Evolutionary conservation across 192 early-diverging fungal species (phyloP).

Genomic region (Geosiphon pyriformis): DNA sequence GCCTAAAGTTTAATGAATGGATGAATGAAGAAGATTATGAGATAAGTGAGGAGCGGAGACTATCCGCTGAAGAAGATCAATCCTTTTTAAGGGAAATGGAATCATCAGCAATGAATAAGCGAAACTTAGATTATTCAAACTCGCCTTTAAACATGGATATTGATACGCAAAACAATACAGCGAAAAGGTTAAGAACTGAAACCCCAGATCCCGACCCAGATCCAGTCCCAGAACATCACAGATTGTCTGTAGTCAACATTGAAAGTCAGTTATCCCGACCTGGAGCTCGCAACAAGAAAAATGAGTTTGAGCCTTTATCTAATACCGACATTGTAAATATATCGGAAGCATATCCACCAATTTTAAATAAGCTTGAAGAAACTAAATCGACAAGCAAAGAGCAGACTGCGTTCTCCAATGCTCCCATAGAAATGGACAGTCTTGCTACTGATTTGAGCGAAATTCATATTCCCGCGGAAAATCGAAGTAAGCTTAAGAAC

Average conservation of each 20-base stretch:
- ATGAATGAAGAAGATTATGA: constrained; percentile 89
- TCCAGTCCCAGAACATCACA: constrained; percentile 36
- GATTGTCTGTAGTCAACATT: constrained; percentile 42
- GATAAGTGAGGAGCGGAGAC: constrained; percentile 11
- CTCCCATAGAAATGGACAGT: constrained; percentile 27
- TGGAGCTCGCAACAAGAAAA: constrained; percentile 45
- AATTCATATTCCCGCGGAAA: background rate
- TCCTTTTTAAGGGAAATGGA: constrained; percentile 35
- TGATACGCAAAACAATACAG: constrained; percentile 27
- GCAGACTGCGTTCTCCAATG: constrained; percentile 27
- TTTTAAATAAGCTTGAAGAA: background rate
- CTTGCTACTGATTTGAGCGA: constrained; percentile 8
- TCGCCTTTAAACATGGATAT: constrained; percentile 32
- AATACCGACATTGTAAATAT: constrained; percentile 60
- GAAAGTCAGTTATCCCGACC: constrained; percentile 45
- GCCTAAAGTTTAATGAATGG: constrained; percentile 69
- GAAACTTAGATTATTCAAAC: constrained; percentile 25
- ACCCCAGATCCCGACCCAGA: constrained; percentile 41
- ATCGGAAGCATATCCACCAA: constrained; percentile 24
- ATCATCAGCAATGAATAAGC: constrained; percentile 9
- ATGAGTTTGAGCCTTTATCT: constrained; percentile 59
- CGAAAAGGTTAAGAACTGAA: constrained; percentile 29
- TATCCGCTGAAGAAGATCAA: constrained; percentile 31
- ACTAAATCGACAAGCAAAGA: background rate
- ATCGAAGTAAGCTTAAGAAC: constrained; percentile 6